Evolutionary conservation across 306 rosid genomes (phyloP), one percentile per base, ranked within the genome.

Genomic region (Acacia confusa): DNA sequence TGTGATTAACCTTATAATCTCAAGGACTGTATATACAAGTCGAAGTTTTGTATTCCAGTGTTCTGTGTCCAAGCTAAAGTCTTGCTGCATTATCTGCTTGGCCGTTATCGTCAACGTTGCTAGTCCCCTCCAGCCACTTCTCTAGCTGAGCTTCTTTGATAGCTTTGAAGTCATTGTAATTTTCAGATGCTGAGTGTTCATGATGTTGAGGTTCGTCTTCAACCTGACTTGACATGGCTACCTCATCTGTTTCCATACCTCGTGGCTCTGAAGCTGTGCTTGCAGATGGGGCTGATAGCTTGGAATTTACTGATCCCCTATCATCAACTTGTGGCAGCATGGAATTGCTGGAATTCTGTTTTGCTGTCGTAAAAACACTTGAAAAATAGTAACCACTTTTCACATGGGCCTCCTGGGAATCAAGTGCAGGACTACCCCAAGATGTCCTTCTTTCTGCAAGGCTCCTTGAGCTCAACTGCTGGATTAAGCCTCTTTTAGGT

Each of bases 71-170:
- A 53, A 53, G 77, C 86, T 87, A 83, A 73, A 79, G 70, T 81
- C 82, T 83, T 84, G 78, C 74, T 34, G 81, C 84, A 73, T 81
- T 79, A 65, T 82, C 81, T 38, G 83, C 64, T 9, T 52, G 67
- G 38, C 74, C 44, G 41, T 47, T 72, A 66, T 85, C 48, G 27
- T 86, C 84, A 48, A 28, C 69, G 60, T 79, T 84, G 66, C 85
- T 75, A 38, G 86, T 71, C 86, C 88, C 93, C 77, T 83, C 92
- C 66, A 92, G 87, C 98, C 99, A 95, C 79, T 90, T 90, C 86
- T 90, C 86, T 69, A 93, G 86, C 82, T 93, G 87, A 61, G 90
- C 92, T 92, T 91, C 99, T 85, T 83, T 90, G 79, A 78, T 86
- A 40, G 97, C 93, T 88, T 86, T 91, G 91, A 90, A 95, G 61